Percentiles rank a stretch among this genome's conserved stretches.
Evolutionary conservation across 176 grass and related monocot genomes (phyloP).

Genomic region (Thinopyrum elongatum): DNA sequence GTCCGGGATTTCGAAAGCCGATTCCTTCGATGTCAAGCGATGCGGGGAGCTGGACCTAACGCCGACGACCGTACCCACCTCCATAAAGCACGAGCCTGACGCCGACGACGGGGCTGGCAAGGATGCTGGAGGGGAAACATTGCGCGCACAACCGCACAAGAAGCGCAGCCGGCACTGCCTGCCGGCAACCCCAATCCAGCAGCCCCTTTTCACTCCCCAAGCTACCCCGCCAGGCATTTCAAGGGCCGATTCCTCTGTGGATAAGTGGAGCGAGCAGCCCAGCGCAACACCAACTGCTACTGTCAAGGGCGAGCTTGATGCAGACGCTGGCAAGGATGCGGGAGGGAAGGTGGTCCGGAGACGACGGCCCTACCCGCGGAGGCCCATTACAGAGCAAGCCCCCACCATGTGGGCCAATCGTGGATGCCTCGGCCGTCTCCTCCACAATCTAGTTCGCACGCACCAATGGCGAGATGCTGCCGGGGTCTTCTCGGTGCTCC

Average conservation of each 20-base stretch:
- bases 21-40: neutral
- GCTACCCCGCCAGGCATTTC: neutral
- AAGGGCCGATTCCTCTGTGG: neutral
- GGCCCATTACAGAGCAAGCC: neutral
- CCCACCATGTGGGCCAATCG: conserved; percentile 35
- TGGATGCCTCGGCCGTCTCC: conserved; percentile 27
- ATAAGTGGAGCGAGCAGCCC: neutral
- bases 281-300: neutral
- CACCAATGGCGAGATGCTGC: conserved; percentile 57
- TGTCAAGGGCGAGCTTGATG: conserved; percentile 28
- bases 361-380: neutral
- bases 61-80: neutral
- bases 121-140: neutral
- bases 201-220: conserved; percentile 21
- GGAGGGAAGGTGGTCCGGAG: neutral
- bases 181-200: neutral
- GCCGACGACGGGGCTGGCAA: neutral
- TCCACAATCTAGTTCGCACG: conserved; percentile 28
- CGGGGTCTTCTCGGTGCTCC: conserved; percentile 31
- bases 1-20: neutral
- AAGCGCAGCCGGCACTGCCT: neutral
- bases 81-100: conserved; percentile 27
- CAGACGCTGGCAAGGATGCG: neutral
- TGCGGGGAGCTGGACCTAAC: neutral
- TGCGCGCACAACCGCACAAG: neutral